Base-by-base conservation (phyloP, 2,329 filamentous ascomycete species). In the Aspergillus fumigatiaffinis region DNA sequence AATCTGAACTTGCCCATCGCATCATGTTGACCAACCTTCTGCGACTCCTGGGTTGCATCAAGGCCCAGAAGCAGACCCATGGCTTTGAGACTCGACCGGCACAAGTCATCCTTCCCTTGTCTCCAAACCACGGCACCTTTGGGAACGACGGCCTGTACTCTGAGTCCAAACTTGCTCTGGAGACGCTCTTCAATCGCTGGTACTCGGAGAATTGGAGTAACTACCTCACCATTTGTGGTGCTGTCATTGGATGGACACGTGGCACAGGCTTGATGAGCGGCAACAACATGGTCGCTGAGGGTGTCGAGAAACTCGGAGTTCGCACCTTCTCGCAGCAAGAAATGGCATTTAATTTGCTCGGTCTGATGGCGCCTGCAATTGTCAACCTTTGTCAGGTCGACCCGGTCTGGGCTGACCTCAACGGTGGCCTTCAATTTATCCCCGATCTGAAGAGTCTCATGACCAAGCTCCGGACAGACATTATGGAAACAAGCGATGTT, bases 11-110 rank as follows among this genome's bases (percentile, higher is more conserved):
- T 62, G 94, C 94, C 65, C 94, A 99, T 76, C 91, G 94, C 63
- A 97, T 99, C 80, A 97, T 99, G 94, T 82, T 99, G 74, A 99
- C 94, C 70, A 99, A 99, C 77, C 82, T 99, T 9, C 81, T 97
- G 62, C 91, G 94, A 66, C 87, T 99, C 59, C 83, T 99, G 54
- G 94, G 94, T 67, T 86, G 81, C 62, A 88, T 99, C 78, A 99
- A 97, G 84, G 78, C 87, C 5, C 90, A 97, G 75, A 99, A 99
- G 82, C 83, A 88, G 28, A 84, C 88, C 63, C 87, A 90, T 65
- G 91, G 90, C 57, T 96, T 94, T 69, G 92, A 96, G 79, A 99
- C 94, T 35, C 90, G 94, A 42, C 94, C 94, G 51, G 94, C 94
- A 26, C 94, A 99, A 76, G 93, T 97, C 68, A 92, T 99, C 60